phyloP scores from a whole-genome alignment of 1,284 basidiomycete genomes.

The Ceratobasidium papillatum region DNA sequence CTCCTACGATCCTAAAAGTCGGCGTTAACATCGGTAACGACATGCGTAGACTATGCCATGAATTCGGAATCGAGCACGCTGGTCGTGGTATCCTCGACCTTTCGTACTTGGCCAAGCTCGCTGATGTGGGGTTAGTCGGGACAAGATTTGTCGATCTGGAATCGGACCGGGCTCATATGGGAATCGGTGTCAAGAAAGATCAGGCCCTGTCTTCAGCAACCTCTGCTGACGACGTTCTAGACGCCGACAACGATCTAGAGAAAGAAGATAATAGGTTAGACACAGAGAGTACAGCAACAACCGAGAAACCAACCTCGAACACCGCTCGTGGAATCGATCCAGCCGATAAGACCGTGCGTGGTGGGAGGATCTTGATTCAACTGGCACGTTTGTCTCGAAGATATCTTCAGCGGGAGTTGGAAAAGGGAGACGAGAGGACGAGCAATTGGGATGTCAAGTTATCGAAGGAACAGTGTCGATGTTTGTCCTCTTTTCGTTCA shows the following conservation, averaged over 20 bases:
- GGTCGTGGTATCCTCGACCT: conserved; percentile 41
- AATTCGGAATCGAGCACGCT: conserved; percentile 29
- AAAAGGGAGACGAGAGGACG: conserved; percentile 40
- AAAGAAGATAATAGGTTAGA: background rate
- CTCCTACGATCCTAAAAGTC: conserved; percentile 40
- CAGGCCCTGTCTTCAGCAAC: background rate
- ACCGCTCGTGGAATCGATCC: background rate
- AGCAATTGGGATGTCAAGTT: conserved; percentile 42
- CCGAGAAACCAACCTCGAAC: background rate
- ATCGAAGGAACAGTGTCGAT: conserved; percentile 21
- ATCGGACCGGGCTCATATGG: conserved; percentile 15
- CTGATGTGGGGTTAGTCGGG: conserved; percentile 29
- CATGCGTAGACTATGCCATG: conserved; percentile 29
- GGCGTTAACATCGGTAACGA: conserved; percentile 42
- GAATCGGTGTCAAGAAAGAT: conserved; percentile 18
- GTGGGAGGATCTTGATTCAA: conserved; percentile 13
- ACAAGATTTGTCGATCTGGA: conserved; percentile 20
- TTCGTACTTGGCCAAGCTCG: conserved; percentile 27
- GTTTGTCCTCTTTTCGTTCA: conserved; percentile 13
- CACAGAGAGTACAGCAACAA: background rate
- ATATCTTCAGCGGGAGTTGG: conserved; percentile 35
- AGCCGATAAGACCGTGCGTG: background rate
- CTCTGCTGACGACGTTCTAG: background rate
- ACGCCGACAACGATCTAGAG: background rate
- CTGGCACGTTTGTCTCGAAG: conserved; percentile 25